Conservation (phyloP, 805 yeast species). For the Suhomyces sp. region DNA sequence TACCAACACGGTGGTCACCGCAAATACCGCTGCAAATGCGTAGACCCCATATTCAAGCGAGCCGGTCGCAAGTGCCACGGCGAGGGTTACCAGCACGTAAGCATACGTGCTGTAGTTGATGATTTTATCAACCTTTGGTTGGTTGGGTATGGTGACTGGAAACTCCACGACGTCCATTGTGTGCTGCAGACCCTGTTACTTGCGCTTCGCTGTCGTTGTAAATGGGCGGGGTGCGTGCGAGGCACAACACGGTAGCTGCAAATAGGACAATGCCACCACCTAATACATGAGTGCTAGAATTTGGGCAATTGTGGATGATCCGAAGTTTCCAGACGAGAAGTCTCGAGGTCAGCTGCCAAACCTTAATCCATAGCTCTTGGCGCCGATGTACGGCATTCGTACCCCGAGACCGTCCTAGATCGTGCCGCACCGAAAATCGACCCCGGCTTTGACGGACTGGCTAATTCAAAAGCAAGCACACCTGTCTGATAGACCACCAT, state of each 20-base stretch:
- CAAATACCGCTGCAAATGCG: slow-evolving; percentile 34
- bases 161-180: slow-evolving; percentile 13
- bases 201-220: not conserved
- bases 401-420: not conserved
- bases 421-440: not conserved
- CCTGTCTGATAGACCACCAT: not conserved
- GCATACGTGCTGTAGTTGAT: slow-evolving; percentile 21
- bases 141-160: slow-evolving; percentile 42
- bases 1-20: slow-evolving; percentile 30
- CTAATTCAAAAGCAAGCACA: not conserved
- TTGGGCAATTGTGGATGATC: not conserved
- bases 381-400: not conserved
- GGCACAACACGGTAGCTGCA: not conserved
- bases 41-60: slow-evolving; percentile 39
- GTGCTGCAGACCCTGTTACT: not conserved
- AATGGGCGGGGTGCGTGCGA: not conserved
- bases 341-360: not conserved
- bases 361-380: not conserved
- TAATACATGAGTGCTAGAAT: not conserved
- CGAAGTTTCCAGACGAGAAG: not conserved
- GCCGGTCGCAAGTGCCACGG: slow-evolving; percentile 48
- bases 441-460: not conserved
- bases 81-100: slow-evolving; percentile 38
- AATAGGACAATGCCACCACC: not conserved
- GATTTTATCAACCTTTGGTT: slow-evolving; percentile 38